Conservation (phyloP, 2,329 filamentous ascomycete genomes). For the Coniochaeta sp. region DNA sequence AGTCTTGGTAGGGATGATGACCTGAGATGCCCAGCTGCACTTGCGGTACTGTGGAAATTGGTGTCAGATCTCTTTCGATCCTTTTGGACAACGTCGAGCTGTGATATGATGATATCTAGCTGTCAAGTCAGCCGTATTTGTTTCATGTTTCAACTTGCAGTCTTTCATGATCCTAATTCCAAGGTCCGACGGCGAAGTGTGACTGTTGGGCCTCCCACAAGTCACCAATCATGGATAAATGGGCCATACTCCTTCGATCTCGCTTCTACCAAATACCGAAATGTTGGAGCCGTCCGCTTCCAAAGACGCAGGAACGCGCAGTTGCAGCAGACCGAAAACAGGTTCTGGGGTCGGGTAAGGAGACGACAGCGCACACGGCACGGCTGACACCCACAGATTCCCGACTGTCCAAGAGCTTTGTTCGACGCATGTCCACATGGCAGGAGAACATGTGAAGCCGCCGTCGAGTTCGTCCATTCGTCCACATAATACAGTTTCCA, state of each 20-base stretch:
- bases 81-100: neutral
- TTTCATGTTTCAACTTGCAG: no score
- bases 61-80: neutral
- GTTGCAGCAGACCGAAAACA: neutral
- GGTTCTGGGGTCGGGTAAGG: neutral
- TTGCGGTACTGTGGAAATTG: neutral
- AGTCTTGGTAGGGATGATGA: neutral
- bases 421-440: neutral
- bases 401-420: neutral
- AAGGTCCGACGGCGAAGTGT: no score
- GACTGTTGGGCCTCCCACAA: no score
- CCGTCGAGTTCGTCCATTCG: no score
- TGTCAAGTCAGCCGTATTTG: no score
- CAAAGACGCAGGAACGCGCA: neutral
- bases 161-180: no score
- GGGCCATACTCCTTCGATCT: neutral
- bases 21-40: neutral
- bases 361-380: neutral
- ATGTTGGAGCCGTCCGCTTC: neutral
- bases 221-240: neutral
- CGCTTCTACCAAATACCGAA: neutral
- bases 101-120: no score
- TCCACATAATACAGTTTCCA: no score
- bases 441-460: no score
- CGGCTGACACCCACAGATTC: constrained; percentile 1